phyloP scores from a whole-genome alignment of 1,139 yeast genomes.

The Debaryomycetaceae sp. region DNA sequence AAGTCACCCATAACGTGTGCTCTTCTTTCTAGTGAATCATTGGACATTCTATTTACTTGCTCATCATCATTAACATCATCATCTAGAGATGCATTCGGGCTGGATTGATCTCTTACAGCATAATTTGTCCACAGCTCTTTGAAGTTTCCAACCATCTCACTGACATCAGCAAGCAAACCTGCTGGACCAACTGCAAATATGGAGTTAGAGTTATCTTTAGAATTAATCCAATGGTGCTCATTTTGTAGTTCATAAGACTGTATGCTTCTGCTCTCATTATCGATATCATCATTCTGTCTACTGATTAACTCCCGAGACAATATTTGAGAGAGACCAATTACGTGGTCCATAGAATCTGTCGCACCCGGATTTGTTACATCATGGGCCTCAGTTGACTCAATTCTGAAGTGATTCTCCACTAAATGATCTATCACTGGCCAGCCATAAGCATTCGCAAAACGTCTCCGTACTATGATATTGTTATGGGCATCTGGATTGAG shows the following conservation, averaged over 20 bases:
- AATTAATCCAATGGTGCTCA: slow-evolving; percentile 50
- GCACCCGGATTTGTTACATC: slow-evolving; percentile 2
- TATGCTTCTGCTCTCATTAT: slow-evolving; percentile 16
- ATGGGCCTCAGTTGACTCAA: slow-evolving; percentile 7
- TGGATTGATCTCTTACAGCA: slow-evolving; percentile 7
- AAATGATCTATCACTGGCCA: slow-evolving; percentile 91
- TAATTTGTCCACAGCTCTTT: slow-evolving; percentile 37
- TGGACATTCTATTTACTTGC: background rate
- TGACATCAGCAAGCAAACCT: slow-evolving; percentile 61
- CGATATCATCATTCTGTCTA: slow-evolving; percentile 34
- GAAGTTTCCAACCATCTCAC: slow-evolving; percentile 46
- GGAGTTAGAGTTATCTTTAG: slow-evolving; percentile 45
- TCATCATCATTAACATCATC: background rate
- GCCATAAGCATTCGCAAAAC: slow-evolving; percentile 93
- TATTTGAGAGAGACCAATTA: slow-evolving; percentile 27
- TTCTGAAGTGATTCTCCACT: slow-evolving; percentile 37
- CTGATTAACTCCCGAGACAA: slow-evolving; percentile 35
- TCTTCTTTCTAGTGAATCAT: background rate
- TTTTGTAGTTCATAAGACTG: slow-evolving; percentile 9
- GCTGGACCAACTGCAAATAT: slow-evolving; percentile 69
- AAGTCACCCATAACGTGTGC: background rate
- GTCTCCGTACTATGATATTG: slow-evolving; percentile 82
- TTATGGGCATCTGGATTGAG: slow-evolving; percentile 94
- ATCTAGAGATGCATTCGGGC: background rate
- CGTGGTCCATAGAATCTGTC: slow-evolving; percentile 24